A percentile compares a stretch with the other conserved stretches of the same genome.
Conservation (phyloP, 2,329 filamentous ascomycete species). For the Colletotrichum siamense region DNA sequence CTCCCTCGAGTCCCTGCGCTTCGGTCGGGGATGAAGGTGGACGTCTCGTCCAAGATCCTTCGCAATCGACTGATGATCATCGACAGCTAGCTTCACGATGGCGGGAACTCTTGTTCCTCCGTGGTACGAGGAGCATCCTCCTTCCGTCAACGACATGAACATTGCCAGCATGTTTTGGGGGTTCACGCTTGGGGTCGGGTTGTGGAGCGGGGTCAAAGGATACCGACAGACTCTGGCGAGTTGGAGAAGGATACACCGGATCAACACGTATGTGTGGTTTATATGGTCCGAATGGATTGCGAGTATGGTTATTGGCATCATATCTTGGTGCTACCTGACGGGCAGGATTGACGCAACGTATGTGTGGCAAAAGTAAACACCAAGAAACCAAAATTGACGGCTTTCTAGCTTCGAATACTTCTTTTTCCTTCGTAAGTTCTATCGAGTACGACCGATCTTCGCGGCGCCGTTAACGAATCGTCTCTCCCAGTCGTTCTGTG, state of each 20-base stretch:
- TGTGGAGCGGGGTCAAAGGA: constrained; percentile 37
- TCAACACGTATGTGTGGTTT: constrained; percentile 42
- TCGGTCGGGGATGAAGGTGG: background rate
- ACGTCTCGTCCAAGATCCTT: background rate
- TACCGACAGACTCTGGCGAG: constrained; percentile 38
- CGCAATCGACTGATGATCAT: background rate
- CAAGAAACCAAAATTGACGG: background rate
- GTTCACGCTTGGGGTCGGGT: constrained; percentile 39
- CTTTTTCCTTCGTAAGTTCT: constrained; percentile 10
- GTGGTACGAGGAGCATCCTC: constrained; percentile 11
- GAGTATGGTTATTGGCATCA: constrained; percentile 36
- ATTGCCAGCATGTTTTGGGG: constrained; percentile 43
- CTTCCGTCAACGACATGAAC: constrained; percentile 31
- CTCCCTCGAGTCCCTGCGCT: background rate
- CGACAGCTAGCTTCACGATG: background rate
- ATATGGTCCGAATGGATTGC: constrained; percentile 45
- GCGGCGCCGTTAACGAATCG: background rate
- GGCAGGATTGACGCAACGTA: constrained; percentile 36
- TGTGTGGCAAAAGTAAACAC: rapidly evolving
- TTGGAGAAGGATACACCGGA: constrained; percentile 33
- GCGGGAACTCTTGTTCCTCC: constrained; percentile 13
- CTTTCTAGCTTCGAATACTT: constrained; percentile 1
- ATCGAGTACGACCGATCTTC: too few species aligned
- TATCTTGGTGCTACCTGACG: constrained; percentile 40
- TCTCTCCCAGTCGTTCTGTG: background rate